Conservation (phyloP, 2,329 filamentous ascomycete species). For the Fusarium drepaniforme region DNA sequence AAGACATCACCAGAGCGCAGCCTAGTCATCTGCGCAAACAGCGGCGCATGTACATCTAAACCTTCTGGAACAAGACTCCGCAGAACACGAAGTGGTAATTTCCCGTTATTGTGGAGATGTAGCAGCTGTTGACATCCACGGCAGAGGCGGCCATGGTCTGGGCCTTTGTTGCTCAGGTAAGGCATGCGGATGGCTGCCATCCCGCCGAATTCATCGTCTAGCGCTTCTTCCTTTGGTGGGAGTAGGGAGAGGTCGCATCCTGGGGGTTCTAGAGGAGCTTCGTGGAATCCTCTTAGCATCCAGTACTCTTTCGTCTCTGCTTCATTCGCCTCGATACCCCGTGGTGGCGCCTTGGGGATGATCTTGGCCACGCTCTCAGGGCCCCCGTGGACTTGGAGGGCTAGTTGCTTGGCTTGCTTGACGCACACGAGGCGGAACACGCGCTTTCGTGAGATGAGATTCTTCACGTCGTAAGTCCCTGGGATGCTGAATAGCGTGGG, state of each 20-base stretch:
- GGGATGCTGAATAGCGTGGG: slow-evolving; percentile 27
- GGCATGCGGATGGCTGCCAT: slow-evolving; percentile 32
- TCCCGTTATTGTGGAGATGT: too few species aligned
- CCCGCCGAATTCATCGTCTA: slow-evolving; percentile 8
- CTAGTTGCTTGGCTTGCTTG: slow-evolving; percentile 37
- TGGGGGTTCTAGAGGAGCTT: slow-evolving; percentile 22
- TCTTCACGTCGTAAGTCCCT: slow-evolving; percentile 22
- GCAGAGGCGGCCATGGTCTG: slow-evolving; percentile 28
- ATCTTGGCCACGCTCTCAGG: neutral
- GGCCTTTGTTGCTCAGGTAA: slow-evolving; percentile 12
- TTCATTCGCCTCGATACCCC: neutral
- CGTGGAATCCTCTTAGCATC: slow-evolving; percentile 17
- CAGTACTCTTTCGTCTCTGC: neutral
- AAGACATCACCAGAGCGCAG: neutral
- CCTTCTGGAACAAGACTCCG: too few species aligned
- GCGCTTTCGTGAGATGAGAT: neutral
- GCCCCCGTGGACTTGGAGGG: slow-evolving; percentile 34
- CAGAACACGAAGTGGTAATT: too few species aligned
- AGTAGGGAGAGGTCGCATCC: slow-evolving; percentile 26
- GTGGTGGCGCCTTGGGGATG: neutral
- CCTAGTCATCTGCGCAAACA: neutral
- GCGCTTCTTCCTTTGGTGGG: neutral
- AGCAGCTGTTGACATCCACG: neutral
- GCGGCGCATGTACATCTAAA: neutral
- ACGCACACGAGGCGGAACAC: slow-evolving; percentile 33